Conservation (phyloP, 2,329 filamentous ascomycete species). For the Trichoderma asperellum region DNA sequence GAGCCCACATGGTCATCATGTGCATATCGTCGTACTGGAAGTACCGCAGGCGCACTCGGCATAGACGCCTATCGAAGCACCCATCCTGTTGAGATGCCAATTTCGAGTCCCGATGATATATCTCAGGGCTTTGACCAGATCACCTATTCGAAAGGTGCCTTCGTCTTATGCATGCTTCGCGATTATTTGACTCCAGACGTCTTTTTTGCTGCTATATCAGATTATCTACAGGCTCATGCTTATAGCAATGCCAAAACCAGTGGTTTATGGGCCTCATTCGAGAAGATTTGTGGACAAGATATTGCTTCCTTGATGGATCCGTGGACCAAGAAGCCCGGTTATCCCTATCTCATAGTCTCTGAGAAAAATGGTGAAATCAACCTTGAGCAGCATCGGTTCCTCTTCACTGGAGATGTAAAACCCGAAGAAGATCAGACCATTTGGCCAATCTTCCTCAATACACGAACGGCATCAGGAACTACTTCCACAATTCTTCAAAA, state of each 20-base stretch:
- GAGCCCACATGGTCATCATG: not conserved
- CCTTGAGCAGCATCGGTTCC: conserved; percentile 82
- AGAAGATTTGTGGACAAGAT: conserved; percentile 82
- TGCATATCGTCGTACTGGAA: conserved; percentile 71
- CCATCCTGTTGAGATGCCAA: conserved; percentile 92
- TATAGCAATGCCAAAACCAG: conserved; percentile 88
- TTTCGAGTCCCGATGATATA: conserved; percentile 87
- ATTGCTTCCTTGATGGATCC: conserved; percentile 84
- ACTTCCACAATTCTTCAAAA: not conserved
- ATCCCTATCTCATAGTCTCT: conserved; percentile 86
- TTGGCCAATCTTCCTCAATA: conserved; percentile 87
- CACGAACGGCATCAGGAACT: conserved; percentile 51
- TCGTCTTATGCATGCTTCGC: conserved; percentile 91
- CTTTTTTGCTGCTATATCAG: conserved; percentile 85
- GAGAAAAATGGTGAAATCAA: conserved; percentile 83
- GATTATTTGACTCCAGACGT: conserved; percentile 82
- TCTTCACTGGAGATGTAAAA: conserved; percentile 86
- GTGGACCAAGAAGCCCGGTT: conserved; percentile 96
- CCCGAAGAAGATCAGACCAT: conserved; percentile 84
- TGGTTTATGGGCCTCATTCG: conserved; percentile 85
- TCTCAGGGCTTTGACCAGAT: conserved; percentile 97
- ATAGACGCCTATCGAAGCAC: conserved; percentile 87
- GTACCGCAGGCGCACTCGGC: conserved; percentile 84
- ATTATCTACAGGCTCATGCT: conserved; percentile 83
- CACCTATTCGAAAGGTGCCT: conserved; percentile 93